These are phyloP conservation scores for Strobilomyces dryophilus DNA, from an alignment of 768 basidiomycete genomes.

Conservation along the genomic window DNA sequence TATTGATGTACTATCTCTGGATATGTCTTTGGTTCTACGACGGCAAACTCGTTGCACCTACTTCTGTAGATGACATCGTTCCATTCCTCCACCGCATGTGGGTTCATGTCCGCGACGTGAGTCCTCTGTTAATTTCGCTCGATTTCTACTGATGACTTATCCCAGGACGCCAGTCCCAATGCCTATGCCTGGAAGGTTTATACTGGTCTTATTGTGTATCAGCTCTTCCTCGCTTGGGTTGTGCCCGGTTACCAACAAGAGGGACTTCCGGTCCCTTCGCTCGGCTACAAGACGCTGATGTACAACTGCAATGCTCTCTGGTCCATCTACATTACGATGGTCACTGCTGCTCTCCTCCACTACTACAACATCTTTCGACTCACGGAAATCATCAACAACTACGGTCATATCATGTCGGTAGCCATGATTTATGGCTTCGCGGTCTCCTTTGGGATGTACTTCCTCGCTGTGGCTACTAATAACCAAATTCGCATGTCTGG, in stretches of 20 bases:
- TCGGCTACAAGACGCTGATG: slow-evolving; percentile 86
- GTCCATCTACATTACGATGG: slow-evolving; percentile 79
- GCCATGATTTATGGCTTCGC: slow-evolving; percentile 89
- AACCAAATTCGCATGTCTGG: slow-evolving; percentile 92
- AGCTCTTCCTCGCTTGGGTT: slow-evolving; percentile 85
- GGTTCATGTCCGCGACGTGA: slow-evolving; percentile 75
- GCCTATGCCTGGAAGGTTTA: slow-evolving; percentile 88
- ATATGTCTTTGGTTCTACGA: slow-evolving; percentile 96
- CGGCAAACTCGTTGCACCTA: slow-evolving; percentile 70
- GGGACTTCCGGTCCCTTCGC: slow-evolving; percentile 93
- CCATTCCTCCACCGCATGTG: slow-evolving; percentile 85
- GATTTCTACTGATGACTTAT: not conserved
- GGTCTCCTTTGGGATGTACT: slow-evolving; percentile 77
- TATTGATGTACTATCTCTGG: slow-evolving; percentile 99
- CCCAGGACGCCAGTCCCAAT: slow-evolving; percentile 88
- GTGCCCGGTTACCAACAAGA: slow-evolving; percentile 93
- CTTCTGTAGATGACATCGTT: slow-evolving; percentile 60
- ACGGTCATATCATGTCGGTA: slow-evolving; percentile 93
- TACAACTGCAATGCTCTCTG: slow-evolving; percentile 96
- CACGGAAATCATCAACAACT: slow-evolving; percentile 93
- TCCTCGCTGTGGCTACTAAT: slow-evolving; percentile 70
- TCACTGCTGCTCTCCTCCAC: slow-evolving; percentile 72
- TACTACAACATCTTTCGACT: slow-evolving; percentile 81
- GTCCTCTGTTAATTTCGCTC: slow-evolving; percentile 17
- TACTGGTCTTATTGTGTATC: slow-evolving; percentile 80